Evolutionary conservation across 352 stramenopile species (phyloP), one percentile per base, ranked within the genome.

Genomic region (Phytophthora capsici): DNA sequence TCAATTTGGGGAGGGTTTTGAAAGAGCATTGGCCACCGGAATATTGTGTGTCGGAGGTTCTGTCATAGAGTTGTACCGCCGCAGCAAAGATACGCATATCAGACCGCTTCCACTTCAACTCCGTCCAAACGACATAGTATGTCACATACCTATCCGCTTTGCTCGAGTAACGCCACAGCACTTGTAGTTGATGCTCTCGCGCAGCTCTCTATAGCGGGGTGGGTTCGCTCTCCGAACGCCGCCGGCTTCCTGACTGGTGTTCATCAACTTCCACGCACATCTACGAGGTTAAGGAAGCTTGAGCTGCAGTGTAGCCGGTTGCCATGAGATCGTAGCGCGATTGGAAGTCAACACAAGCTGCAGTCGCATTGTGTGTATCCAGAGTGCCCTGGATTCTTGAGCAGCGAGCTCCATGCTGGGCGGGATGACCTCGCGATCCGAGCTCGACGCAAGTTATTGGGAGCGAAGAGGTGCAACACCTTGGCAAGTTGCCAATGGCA

Each of bases 81-180:
- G 51, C 51, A 20, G 51, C 26, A 58, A 58, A 58, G 51, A 58
- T 58, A 58, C 51, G 51, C 51, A 49, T 57, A 38, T 43, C 30
- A 41, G 19, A 8, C n/a, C 32, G 44, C 49, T 57, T 57, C 50
- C 45, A 57, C 37, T 58, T 23, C 13, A 32, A 10, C 7, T 13
- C 17, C 9, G 22, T 19, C 32, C 38, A 38, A 25, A n/a, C 19
- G 34, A n/a, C 17, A 47, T n/a, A n/a, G n/a, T n/a, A n/a, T n/a
- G n/a, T n/a, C n/a, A n/a, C n/a, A n/a, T 22, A 34, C 8, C 32
- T n/a, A 28, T 12, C n/a, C 9, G 46, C 46, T 36, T 41, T 41
- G 46, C 7, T 30, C 43, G 13, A 34, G 22, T 7, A 19, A 44
- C 9, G 19, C 8, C 25, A 34, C 9, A 36, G 48, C 49, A 47